Evolutionary conservation across 148 eudicot species (phyloP), one percentile per base, ranked within the genome.

Genomic region (Rhododendron henanense): DNA sequence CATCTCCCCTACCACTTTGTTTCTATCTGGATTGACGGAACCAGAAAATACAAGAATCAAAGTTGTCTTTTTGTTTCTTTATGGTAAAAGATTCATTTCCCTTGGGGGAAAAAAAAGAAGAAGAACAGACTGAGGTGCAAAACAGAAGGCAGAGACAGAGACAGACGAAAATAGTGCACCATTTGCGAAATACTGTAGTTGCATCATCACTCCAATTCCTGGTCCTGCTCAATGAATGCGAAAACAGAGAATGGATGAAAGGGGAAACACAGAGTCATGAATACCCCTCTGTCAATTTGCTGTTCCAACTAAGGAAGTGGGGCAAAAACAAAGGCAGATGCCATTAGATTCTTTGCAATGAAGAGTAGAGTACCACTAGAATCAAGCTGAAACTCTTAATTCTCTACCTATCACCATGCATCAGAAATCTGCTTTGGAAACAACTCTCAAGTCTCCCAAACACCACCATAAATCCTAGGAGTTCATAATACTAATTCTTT

Each of bases 211-310:
- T 8, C n/a, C 35, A 75, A 16, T 6, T 6, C 45, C n/a, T 19
- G 47, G 79, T 75, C 79, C 79, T 75, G 48, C 79, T 39, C 47
- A 75, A 39, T 75, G 45, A 75, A 75, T 75, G 79, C 79, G 5
- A 71, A 65, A 65, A n/a, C 79, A 16, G 39, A 75, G 79, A 35
- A 39, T 21, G 39, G 47, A 19, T 75, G 47, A 75, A 75, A 39
- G 0, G n/a, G 9, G 2, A 16, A 14, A 71, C 41, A 65, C 19
- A 28, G 14, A 10, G 33, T 71, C 39, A 65, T 65, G 14, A 65
- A 65, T 65, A 28, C 35, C 18, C 16, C 31, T 8, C 73, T 25
- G 74, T 67, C 74, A 67, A 25, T 25, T 10, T 25, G 74, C 74
- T n/a, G 76, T 71, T 33, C 76, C 19, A 33, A 71, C 19, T 14